These are phyloP conservation scores for Rutstroemia sp. DNA, from an alignment of 2,329 filamentous ascomycete species.

Conservation along the genomic window DNA sequence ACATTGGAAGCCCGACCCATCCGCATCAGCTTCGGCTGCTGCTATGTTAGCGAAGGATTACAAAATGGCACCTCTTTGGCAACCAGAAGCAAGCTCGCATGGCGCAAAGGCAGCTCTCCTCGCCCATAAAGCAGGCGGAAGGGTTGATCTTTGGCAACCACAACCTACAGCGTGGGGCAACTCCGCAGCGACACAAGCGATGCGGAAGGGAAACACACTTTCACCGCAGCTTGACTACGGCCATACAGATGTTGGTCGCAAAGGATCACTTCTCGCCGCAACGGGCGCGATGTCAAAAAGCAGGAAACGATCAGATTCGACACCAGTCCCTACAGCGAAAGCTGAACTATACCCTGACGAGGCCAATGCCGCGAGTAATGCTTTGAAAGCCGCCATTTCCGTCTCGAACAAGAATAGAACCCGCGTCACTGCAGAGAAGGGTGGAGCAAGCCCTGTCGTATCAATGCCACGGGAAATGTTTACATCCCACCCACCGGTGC, in stretches of 20 bases:
- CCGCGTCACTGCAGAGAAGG: constrained; percentile 39
- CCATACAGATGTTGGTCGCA: constrained; percentile 43
- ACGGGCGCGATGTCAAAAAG: constrained; percentile 63
- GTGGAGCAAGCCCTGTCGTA: constrained; percentile 53
- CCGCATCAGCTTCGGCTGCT: constrained; percentile 52
- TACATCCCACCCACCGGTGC: constrained; percentile 65
- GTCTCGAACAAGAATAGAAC: constrained; percentile 34
- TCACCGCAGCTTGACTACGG: constrained; percentile 39
- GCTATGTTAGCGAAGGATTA: constrained; percentile 53
- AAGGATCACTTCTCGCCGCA: constrained; percentile 66
- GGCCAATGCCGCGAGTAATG: constrained; percentile 55
- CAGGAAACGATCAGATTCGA: constrained; percentile 54
- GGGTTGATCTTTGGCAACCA: constrained; percentile 44
- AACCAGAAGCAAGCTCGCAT: constrained; percentile 54
- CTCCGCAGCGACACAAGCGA: constrained; percentile 64
- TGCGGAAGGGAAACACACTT: constrained; percentile 37
- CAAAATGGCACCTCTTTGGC: constrained; percentile 46
- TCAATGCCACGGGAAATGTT: constrained; percentile 70
- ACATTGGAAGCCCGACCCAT: constrained; percentile 57
- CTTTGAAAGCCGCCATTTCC: constrained; percentile 64
- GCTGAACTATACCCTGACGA: constrained; percentile 46
- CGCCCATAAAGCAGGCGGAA: constrained; percentile 48
- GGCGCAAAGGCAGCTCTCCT: constrained; percentile 70
- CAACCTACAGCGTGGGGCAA: constrained; percentile 42
- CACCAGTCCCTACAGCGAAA: constrained; percentile 35